A percentile compares a stretch with the other conserved stretches of the same genome.
Evolutionary conservation across 768 basidiomycete genomes (phyloP).

Genomic region (Lentinula aciculospora): DNA sequence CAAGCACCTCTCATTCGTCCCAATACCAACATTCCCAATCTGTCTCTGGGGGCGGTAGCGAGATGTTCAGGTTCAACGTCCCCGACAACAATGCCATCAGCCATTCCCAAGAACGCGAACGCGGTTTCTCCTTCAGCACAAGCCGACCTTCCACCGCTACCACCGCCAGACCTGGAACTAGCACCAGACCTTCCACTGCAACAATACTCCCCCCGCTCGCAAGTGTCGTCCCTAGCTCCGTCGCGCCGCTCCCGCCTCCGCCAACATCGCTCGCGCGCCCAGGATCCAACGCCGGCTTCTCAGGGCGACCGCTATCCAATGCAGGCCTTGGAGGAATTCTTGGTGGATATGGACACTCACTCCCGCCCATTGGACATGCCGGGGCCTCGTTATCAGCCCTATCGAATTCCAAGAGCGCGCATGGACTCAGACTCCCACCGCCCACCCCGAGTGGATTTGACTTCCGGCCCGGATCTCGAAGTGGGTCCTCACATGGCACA

Average conservation of each 20-base stretch:
- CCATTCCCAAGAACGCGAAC: not conserved
- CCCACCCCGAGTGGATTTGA: not conserved
- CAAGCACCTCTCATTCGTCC: constrained; percentile 13
- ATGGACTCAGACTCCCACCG: constrained; percentile 4
- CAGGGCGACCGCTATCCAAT: constrained; percentile 11
- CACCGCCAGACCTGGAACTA: constrained; percentile 16
- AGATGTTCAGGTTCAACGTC: constrained; percentile 24
- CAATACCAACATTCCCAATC: constrained; percentile 3
- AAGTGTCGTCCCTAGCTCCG: constrained; percentile 43
- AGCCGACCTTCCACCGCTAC: constrained; percentile 23
- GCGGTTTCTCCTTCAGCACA: constrained; percentile 15
- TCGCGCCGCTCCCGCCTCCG: constrained; percentile 10
- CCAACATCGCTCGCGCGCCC: not conserved
- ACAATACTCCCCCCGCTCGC: constrained; percentile 8
- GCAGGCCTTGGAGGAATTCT: constrained; percentile 4
- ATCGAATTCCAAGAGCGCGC: constrained; percentile 8
- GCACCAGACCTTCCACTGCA: constrained; percentile 27
- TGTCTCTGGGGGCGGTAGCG: not conserved
- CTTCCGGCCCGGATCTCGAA: constrained; percentile 1
- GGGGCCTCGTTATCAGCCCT: constrained; percentile 9
- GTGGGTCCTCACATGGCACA: constrained; percentile 1
- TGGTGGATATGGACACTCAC: constrained; percentile 3
- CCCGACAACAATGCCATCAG: constrained; percentile 10
- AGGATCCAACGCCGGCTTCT: not conserved
- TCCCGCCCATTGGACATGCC: constrained; percentile 3